Evolutionary conservation across 768 basidiomycete species (phyloP), one percentile per base, ranked within the genome.

Genomic region (Candolleomyces eurysporus): DNA sequence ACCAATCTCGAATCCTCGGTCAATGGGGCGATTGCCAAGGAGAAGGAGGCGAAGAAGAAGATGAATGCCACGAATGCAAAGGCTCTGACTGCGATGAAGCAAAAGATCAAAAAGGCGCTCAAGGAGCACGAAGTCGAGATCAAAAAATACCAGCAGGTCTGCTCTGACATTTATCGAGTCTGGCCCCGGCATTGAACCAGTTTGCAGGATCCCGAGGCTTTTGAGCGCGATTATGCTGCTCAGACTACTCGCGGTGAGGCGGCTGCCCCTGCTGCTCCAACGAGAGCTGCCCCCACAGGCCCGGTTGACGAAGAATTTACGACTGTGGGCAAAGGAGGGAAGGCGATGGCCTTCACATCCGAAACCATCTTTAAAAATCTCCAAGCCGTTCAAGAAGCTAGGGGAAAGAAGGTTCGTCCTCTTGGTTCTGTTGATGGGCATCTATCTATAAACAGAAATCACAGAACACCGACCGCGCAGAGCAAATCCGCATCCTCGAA

Each of bases 11-110:
- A 98, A 66, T 73, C 79, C 22, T 86, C 92, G 10, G 76, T 97
- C 66, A 89, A 86, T 65, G 78, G 75, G 26, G 86, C 93, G 6
- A 75, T 92, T 48, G 79, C 88, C 10, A 92, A 92, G 72, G 95
- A 97, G 75, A 96, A 96, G 74, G 89, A 90, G 62, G 88, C 93
- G 10, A 91, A 92, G 78, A 97, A 98, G 78, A 98, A 97, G 78
- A 93, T 96, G 89, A 96, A 95, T 66, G 91, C 94, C 2, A 89
- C 84, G 63, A 96, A 96, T 68, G 92, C 94, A 45, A 95, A 92
- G 69, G 94, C 95, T 2, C 82, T 98, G 65, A 98, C 94, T 57
- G 91, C 91, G n/a, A 91, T 98, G 88, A 98, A 96, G 77, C 96
- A 98, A 76, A 97, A 96, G 74, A 82, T 98, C 59, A 96, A 91